Evolutionary conservation across 129 eudicot species (phyloP), one percentile per base, ranked within the genome.

Genomic region (Flaveria sonorensis): DNA sequence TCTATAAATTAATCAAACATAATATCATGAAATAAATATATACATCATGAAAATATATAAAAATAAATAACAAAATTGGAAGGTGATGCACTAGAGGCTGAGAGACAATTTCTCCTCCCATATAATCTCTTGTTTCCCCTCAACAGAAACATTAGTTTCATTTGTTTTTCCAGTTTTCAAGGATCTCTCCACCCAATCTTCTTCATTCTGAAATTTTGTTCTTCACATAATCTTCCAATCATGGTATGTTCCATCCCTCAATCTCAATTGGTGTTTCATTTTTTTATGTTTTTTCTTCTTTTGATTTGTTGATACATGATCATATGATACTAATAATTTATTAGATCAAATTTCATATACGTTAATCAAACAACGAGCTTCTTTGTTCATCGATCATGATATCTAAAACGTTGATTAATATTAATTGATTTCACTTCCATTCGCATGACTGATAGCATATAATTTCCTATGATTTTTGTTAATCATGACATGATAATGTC

Each of bases 131-230:
- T 47, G 16, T 10, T 48, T 77, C 48, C 72, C 81, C 74, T 61
- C 68, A 70, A 75, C 69, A 71, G 73, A 75, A 76, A 70, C 30
- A 75, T 77, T 60, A 68, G 69, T 81, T 75, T 81, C 81, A 70
- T 77, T 76, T 62, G 67, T 81, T 76, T 77, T 75, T 43, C 86
- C 82, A 68, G 13, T 65, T 81, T 81, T 81, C 79, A 80, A 81
- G 90, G 88, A 88, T 86, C 86, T 78, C 73, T 21, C 52, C 39
- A 18, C 40, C 52, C 57, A 15, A 30, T 70, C 42, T 66, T 81
- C 68, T 39, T 71, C 76, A 55, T 56, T 79, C 57, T 43, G 42
- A 62, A 28, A 14, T 73, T 30, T 52, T 63, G 40, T 40, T 73
- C 71, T 45, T 43, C 46, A 59, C 69, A 19, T 77, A 23, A 40